These are phyloP conservation scores for Euphorbia celastroides DNA, from an alignment of 441 rosid species.

Conservation along the genomic window DNA sequence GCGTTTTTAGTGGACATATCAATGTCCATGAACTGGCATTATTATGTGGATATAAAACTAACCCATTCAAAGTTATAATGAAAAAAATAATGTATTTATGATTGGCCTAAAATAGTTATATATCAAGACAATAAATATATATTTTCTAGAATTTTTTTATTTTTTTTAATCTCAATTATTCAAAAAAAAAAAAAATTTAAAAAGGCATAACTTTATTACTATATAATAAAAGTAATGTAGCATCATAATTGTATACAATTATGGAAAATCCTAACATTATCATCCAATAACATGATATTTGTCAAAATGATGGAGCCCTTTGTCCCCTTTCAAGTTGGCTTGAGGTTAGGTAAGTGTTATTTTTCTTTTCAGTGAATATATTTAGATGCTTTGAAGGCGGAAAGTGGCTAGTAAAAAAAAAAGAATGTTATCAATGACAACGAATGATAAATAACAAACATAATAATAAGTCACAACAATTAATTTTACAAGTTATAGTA, in stretches of 20 bases:
- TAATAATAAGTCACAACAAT: too few species aligned
- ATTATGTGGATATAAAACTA: background rate
- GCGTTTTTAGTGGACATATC: background rate
- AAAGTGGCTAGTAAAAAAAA: too few species aligned
- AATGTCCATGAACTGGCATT: background rate
- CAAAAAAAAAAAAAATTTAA: too few species aligned
- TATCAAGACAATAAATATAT: too few species aligned
- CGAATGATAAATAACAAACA: too few species aligned
- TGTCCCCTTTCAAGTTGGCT: slow-evolving; percentile 16
- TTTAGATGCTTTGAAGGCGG: too few species aligned
- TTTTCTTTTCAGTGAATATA: slow-evolving; percentile 21
- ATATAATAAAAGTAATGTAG: background rate
- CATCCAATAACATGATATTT: background rate
- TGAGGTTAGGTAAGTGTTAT: slow-evolving; percentile 35
- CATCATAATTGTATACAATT: background rate
- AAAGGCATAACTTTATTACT: too few species aligned
- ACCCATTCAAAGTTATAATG: background rate
- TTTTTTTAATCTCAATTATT: too few species aligned
- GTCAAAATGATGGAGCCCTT: slow-evolving; percentile 45
- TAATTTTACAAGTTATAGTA: too few species aligned
- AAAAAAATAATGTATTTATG: background rate
- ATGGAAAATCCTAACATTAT: background rate
- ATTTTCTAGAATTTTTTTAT: too few species aligned
- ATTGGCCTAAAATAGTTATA: background rate
- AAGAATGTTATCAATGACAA: too few species aligned